Conservation (phyloP, 176 grass and related monocot species). For the Eleusine coracana region DNA sequence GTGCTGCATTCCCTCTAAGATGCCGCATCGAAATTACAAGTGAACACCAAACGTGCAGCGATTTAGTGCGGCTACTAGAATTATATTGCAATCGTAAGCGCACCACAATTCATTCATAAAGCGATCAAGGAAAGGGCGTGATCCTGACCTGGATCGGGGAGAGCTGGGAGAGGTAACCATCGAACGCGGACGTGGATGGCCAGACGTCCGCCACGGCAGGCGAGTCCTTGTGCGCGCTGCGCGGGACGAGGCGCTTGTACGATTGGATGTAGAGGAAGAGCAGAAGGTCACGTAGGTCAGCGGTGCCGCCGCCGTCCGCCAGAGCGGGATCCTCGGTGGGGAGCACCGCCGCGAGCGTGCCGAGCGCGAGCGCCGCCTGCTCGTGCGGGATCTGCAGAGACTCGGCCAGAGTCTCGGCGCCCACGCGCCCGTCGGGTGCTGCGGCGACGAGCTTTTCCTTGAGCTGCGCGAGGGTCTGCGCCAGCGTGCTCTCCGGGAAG, state of each 20-base stretch:
- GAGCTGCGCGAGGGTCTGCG: slow-evolving; percentile 64
- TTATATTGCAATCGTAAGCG: not conserved
- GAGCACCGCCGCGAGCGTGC: slow-evolving; percentile 76
- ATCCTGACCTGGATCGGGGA: slow-evolving; percentile 89
- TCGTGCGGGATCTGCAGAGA: slow-evolving; percentile 85
- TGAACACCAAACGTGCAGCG: not conserved
- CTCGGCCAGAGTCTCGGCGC: slow-evolving; percentile 59
- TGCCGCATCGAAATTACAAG: not conserved
- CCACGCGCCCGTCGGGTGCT: slow-evolving; percentile 43
- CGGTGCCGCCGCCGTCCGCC: slow-evolving; percentile 39
- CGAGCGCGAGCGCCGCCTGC: slow-evolving; percentile 69
- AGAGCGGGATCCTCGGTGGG: slow-evolving; percentile 63
- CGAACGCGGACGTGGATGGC: slow-evolving; percentile 94
- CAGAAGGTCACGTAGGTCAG: slow-evolving; percentile 69
- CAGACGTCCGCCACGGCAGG: slow-evolving; percentile 80
- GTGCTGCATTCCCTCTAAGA: not conserved
- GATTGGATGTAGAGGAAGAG: slow-evolving; percentile 93
- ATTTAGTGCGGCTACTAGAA: slow-evolving; percentile 14
- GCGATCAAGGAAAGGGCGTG: not conserved
- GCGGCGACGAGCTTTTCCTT: slow-evolving; percentile 60
- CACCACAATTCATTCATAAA: not conserved
- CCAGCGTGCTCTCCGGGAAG: slow-evolving; percentile 70
- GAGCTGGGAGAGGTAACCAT: slow-evolving; percentile 87
- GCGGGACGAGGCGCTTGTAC: slow-evolving; percentile 84
- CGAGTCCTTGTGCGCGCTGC: slow-evolving; percentile 87